These are phyloP conservation scores for Epichloe brachyelytri DNA, from an alignment of 2,329 filamentous ascomycete genomes.

Conservation along the genomic window DNA sequence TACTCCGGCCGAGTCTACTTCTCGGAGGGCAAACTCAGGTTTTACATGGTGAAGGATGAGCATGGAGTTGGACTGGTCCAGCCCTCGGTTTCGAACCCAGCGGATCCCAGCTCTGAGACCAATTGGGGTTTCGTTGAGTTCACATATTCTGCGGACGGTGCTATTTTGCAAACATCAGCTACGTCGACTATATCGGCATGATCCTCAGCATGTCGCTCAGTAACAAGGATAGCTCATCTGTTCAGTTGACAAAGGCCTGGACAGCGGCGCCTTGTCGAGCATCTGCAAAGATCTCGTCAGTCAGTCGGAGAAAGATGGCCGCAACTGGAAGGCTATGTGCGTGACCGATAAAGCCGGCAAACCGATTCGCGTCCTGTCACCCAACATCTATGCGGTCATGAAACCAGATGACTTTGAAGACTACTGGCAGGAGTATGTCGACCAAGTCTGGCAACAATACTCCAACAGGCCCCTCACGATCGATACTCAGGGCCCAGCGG, in stretches of 20 bases:
- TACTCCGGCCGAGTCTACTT: constrained; percentile 32
- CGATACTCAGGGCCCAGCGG: constrained; percentile 27
- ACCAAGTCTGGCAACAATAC: constrained; percentile 34
- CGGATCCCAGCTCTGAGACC: constrained; percentile 28
- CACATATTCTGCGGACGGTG: constrained; percentile 25
- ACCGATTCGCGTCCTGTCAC: constrained; percentile 31
- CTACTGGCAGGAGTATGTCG: constrained; percentile 33
- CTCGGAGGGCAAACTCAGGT: constrained; percentile 26
- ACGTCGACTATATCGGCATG: constrained; percentile 38
- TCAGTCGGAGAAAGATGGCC: constrained; percentile 25
- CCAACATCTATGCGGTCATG: constrained; percentile 26
- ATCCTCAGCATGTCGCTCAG: constrained; percentile 36
- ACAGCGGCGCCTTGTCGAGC: constrained; percentile 18
- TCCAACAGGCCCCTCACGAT: constrained; percentile 24
- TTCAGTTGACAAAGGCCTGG: constrained; percentile 28
- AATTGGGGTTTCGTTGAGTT: constrained; percentile 40
- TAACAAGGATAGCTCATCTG: constrained; percentile 18
- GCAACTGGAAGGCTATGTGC: constrained; percentile 33
- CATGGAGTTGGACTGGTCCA: constrained; percentile 29
- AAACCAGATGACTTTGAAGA: constrained; percentile 22
- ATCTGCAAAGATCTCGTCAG: constrained; percentile 28
- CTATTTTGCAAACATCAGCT: constrained; percentile 36
- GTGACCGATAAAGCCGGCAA: constrained; percentile 22
- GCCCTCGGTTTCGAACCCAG: constrained; percentile 30
- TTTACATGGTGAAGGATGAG: constrained; percentile 25